Base-by-base conservation (phyloP, 2,329 filamentous ascomycete genomes). In the Uncinocarpus reesii region DNA sequence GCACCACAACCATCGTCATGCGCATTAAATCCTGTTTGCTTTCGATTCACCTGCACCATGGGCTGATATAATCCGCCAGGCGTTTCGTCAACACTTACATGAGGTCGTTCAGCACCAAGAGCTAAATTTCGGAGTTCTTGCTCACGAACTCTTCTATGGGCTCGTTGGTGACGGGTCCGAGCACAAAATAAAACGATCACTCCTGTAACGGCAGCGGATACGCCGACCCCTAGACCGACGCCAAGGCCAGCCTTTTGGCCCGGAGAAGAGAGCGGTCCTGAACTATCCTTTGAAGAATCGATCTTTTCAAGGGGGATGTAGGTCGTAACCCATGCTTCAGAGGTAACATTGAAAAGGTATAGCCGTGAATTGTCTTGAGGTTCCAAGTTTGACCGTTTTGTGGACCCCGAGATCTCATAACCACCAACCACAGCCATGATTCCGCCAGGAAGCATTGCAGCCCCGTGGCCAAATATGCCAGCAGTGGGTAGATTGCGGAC, bases 171-270 rank as follows among this genome's bases (percentile, higher is more conserved):
- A 31, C 71, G 70, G 52, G 72, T 72, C n/a, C 70, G 69, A 26
- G 67, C 70, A 48, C 74, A 77, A 50, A 73, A 72, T 47, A 76
- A 67, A 48, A 65, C 72, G 16, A 75, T 56, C 1, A 77, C 20
- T 1, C 74, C 54, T 0, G 73, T 64, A 0, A 70, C 62, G 7
- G 78, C 57, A 1, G 76, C 67, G 0, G 75, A 66, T 1, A 83
- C 59, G 1, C 81, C 83, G 1, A 87, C 63, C 1, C 83, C 81
- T 1, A 86, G 60, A 0, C 82, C 83, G 1, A 82, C 65, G 0
- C 81, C 81, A 0, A 86, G 66, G 0, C 80, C 80, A 3, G 82
- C 65, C 41, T 73, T 75, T 52, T 70, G 69, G 7, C 62, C 57
- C 15, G 62, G 52, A 7, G 56, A 55, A 7, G 65, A 63, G 15